A percentile compares a stretch with the other conserved stretches of the same genome.
phyloP scores from a whole-genome alignment of 495 filamentous ascomycete genomes.

The Lasiosphaeris hirsuta region DNA sequence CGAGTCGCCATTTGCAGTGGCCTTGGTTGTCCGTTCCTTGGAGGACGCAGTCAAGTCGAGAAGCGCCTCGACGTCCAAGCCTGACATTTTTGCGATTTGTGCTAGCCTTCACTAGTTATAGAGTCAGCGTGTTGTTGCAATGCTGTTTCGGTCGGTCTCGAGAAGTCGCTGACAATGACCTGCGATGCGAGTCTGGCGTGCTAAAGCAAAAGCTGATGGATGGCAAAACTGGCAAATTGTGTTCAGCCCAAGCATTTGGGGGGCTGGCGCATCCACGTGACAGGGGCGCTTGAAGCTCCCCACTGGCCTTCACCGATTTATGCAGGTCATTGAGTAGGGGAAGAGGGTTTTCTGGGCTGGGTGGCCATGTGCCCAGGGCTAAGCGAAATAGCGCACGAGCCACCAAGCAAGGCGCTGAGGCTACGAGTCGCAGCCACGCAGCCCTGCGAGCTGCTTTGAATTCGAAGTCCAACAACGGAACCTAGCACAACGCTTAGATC shows the following conservation, averaged over 20 bases:
- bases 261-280: not conserved
- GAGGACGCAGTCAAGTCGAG: conserved; percentile 79
- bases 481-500: no score
- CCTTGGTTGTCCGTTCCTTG: conserved; percentile 43
- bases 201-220: not conserved
- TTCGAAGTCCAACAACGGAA: no score
- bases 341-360: no score
- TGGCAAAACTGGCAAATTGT: not conserved
- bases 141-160: not conserved
- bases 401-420: no score
- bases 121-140: not conserved
- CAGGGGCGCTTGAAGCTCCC: no score
- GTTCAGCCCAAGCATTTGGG: not conserved
- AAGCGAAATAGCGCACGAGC: no score
- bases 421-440: no score
- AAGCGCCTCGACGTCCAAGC: conserved; percentile 89
- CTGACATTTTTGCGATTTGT: conserved; percentile 62
- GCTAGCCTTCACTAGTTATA: not conserved
- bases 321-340: no score
- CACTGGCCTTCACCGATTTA: no score
- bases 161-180: not conserved
- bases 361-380: no score
- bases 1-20: conserved; percentile 39
- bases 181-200: not conserved
- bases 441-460: no score